These are phyloP conservation scores for Aspergillus eucalypticola DNA, from an alignment of 2,329 filamentous ascomycete genomes.

Conservation along the genomic window DNA sequence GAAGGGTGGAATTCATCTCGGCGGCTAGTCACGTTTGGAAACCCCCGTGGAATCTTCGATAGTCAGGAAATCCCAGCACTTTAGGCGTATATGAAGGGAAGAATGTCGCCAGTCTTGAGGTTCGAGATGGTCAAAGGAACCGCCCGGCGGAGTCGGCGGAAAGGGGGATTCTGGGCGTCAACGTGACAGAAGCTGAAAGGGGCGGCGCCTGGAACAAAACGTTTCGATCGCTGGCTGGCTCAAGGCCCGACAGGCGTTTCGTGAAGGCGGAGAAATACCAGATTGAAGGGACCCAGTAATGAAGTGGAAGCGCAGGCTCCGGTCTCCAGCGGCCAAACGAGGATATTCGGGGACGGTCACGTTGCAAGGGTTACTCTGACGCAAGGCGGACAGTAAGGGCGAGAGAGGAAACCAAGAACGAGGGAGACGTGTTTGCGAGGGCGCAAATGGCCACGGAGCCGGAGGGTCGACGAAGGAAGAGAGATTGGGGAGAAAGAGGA, in stretches of 20 bases:
- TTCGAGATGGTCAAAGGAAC: not conserved
- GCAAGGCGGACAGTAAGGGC: conserved; percentile 32
- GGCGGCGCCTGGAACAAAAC: conserved; percentile 10
- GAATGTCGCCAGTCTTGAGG: not conserved
- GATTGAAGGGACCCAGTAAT: conserved; percentile 9
- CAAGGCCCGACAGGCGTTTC: conserved; percentile 12
- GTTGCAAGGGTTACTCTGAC: conserved; percentile 32
- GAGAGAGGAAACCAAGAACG: conserved; percentile 22
- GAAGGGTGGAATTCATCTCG: conserved; percentile 39
- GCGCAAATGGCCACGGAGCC: conserved; percentile 27
- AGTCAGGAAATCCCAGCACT: not conserved
- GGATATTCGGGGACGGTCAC: conserved; percentile 26
- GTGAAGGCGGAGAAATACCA: conserved; percentile 16
- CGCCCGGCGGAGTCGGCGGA: conserved; percentile 15
- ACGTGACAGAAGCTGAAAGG: conserved; percentile 14
- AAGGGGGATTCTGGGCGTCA: conserved; percentile 24
- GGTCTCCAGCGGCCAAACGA: conserved; percentile 29
- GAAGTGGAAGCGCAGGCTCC: conserved; percentile 19
- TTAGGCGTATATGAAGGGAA: not conserved
- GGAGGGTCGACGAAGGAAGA: conserved; percentile 16
- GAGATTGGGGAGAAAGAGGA: conserved; percentile 4
- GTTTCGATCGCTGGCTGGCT: conserved; percentile 19
- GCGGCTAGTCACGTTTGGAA: conserved; percentile 25
- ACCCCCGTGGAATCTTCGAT: conserved; percentile 20
- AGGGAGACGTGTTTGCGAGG: conserved; percentile 18